Base-by-base conservation (phyloP, 1,139 yeast genomes). In the Candida freyschussii region DNA sequence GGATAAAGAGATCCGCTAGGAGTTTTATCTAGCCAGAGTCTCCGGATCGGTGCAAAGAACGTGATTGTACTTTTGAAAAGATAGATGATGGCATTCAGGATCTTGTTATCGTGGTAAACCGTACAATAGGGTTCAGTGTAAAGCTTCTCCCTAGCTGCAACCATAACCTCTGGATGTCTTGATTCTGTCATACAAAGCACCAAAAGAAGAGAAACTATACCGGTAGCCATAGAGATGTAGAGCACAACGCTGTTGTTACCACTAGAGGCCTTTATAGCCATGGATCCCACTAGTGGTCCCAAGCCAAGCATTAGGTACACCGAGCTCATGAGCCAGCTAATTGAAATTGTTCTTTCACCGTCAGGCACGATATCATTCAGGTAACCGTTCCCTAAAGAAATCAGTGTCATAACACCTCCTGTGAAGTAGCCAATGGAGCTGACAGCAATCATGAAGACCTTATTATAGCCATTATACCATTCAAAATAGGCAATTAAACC, bases 211-310 rank as follows among this genome's bases (percentile, higher is more conserved):
- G 30, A 31, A 11, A 27, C 12, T 7, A 25, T 7, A 2, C 33
- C 42, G 31, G 32, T 30, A 11, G 9, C 24, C 19, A 67, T 57
- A 9, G 32, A 37, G 17, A 33, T 55, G 38, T 46, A 59, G 6
- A 44, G 10, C 4, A 32, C 23, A 12, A 40, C 33, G 17, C 36
- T 22, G 7, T 49, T 24, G 17, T 44, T 31, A 32, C 48, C 46
- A 41, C 49, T 19, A 45, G 41, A 25, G 3, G 26, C 2, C 21
- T 49, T 46, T 6, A 60, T 39, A 3, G 51, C 30, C 3, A 62
- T 33, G 21, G 78, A 74, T 1, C 80, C 75, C 2, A 65, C 34
- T 23, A 74, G 36, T 0, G 86, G 85, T 3, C 84, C 83, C 8
- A 66, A 18, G 4, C 77, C 71, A 37, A 69, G 53, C 1, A 81